Base-by-base conservation (phyloP, 2,329 filamentous ascomycete species). In the Cordyceps fumosorosea region DNA sequence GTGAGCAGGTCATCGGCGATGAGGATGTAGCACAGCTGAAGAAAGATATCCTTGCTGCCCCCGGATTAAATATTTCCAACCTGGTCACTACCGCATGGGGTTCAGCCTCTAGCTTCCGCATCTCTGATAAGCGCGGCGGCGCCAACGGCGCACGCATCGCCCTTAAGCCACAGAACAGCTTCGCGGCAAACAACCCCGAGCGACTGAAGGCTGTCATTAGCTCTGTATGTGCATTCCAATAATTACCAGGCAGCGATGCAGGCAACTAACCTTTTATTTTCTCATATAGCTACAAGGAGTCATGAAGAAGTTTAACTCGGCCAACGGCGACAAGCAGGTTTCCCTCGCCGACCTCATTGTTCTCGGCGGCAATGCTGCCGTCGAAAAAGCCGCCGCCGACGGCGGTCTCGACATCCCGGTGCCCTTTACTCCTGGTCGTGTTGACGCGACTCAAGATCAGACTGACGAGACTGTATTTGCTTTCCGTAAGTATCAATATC, bases 121-220 rank as follows among this genome's bases (percentile, higher is more conserved):
- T 85, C 67, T 83, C 85, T 67, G 89, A 93, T 80, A 92, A 92
- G 84, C 89, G 89, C 67, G 89, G 89, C 67, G 89, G 89, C 70
- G 89, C 89, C 76, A 93, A 93, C 69, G 89, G 89, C 68, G 89
- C 84, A 10, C 89, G 89, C 67, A 90, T 93, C 69, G 86, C 88
- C 40, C 86, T 93, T 10, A 78, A 81, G 65, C 89, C 89, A 22
- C 87, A 90, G 77, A 85, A 85, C 67, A 78, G 84, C 73, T 93
- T 89, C 89, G 76, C 84, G 69, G 82, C 86, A 70, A 93, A 93
- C 82, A 89, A 90, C 78, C 88, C 88, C 24, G 68, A 79, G 1
- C 83, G 89, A 74, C 78, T 92, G 44, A 76, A 77, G 60, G 77
- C 87, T 72, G 84, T 89, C 2, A 77, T 92, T 34, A 69, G 71